Conservation (phyloP, 1,139 yeast genomes). For the Pneumocystis jirovecii region DNA sequence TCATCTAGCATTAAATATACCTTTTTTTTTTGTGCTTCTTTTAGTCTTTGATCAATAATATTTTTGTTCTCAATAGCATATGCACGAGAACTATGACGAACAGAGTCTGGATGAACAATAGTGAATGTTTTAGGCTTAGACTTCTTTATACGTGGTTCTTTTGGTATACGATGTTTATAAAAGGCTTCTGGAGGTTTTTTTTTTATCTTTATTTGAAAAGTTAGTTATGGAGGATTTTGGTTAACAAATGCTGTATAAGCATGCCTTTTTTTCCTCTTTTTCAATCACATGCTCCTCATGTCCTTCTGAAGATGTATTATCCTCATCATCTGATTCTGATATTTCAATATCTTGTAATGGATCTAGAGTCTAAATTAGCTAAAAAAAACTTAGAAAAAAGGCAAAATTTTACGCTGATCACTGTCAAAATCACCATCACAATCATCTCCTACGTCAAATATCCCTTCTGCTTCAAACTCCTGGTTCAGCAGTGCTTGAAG, state of each 20-base stretch:
- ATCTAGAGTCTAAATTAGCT: conserved; percentile 17
- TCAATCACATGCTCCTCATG: conserved; percentile 22
- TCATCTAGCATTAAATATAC: conserved; percentile 23
- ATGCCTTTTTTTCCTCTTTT: conserved; percentile 19
- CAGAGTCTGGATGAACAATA: conserved; percentile 22
- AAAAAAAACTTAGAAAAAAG: background rate
- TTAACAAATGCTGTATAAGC: background rate
- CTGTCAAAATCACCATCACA: conserved; percentile 58
- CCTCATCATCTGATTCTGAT: conserved; percentile 13
- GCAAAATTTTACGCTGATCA: conserved; percentile 3
- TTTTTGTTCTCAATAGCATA: conserved; percentile 69
- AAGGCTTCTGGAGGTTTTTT: conserved; percentile 6
- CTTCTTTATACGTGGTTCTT: background rate
- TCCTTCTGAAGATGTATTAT: conserved; percentile 16
- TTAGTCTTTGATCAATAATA: conserved; percentile 58
- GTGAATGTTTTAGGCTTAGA: background rate
- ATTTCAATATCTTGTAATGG: conserved; percentile 21
- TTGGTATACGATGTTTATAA: conserved; percentile 5
- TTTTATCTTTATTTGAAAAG: background rate
- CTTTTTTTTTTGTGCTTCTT: conserved; percentile 54
- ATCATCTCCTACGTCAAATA: conserved; percentile 71
- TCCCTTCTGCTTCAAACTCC: conserved; percentile 41
- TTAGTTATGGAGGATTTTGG: background rate
- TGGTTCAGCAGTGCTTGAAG: conserved; percentile 57
- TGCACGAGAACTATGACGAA: conserved; percentile 66